A percentile compares a stretch with the other conserved stretches of the same genome.
phyloP scores from a whole-genome alignment of 176 grass and related monocot genomes.

The Eragrostis nindensis region DNA sequence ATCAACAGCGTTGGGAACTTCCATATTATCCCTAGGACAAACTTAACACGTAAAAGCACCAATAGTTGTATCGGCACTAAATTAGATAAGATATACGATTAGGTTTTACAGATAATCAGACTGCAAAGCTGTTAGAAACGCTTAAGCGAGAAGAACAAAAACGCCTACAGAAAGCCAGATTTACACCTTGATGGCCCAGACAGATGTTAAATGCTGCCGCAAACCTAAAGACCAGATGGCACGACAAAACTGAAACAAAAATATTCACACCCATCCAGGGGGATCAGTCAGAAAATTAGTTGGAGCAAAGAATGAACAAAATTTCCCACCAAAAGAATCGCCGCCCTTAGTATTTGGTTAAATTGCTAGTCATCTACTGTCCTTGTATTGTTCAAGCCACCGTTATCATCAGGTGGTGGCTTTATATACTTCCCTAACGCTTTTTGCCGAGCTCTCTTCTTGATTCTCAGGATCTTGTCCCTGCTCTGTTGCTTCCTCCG shows the following conservation, averaged over 20 bases:
- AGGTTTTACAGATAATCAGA: not conserved
- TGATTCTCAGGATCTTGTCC: constrained; percentile 92
- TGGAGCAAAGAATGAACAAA: constrained; percentile 51
- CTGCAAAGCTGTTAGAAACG: not conserved
- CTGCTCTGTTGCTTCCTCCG: constrained; percentile 74
- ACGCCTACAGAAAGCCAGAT: constrained; percentile 11
- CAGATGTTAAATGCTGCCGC: constrained; percentile 37
- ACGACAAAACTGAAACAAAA: constrained; percentile 48
- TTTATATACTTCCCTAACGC: constrained; percentile 90
- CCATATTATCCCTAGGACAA: too few relatives aligned
- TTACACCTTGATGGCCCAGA: constrained; percentile 45
- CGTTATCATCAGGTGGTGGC: constrained; percentile 62
- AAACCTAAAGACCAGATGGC: not conserved
- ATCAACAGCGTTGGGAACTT: too few relatives aligned
- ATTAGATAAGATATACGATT: too few relatives aligned
- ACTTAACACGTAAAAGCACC: too few relatives aligned
- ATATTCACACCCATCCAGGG: constrained; percentile 25
- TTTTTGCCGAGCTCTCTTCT: constrained; percentile 83
- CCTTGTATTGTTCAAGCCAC: constrained; percentile 37
- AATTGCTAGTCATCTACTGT: constrained; percentile 52
- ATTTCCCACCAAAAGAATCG: constrained; percentile 42
- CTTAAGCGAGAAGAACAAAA: not conserved
- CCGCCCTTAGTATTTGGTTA: constrained; percentile 47
- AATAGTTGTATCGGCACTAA: too few relatives aligned
- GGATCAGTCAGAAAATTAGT: constrained; percentile 19